A percentile compares a stretch with the other conserved stretches of the same genome.
phyloP scores from a whole-genome alignment of 2,329 filamentous ascomycete genomes.

The Alternaria sp. region DNA sequence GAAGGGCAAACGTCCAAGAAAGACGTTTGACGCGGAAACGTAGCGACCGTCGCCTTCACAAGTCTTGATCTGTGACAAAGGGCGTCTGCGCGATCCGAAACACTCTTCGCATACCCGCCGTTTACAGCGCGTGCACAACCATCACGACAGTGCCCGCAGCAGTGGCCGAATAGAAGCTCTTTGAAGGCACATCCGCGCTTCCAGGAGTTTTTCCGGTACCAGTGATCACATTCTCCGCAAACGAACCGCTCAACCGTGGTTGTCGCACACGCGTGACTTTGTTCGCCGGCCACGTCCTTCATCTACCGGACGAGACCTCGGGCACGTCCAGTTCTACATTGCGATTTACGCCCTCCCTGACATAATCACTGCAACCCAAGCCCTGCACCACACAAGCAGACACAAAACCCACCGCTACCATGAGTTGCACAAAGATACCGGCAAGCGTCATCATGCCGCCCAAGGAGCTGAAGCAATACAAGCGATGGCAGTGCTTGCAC shows the following conservation, averaged over 20 bases:
- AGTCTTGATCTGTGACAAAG: not conserved
- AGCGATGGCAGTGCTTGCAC: conserved; percentile 36
- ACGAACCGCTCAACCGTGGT: conserved; percentile 8
- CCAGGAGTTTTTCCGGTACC: not conserved
- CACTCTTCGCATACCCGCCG: not conserved
- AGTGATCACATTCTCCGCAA: conserved; percentile 5
- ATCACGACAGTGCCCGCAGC: not conserved
- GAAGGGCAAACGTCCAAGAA: not conserved
- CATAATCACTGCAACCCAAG: not conserved
- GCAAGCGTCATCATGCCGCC: conserved; percentile 36
- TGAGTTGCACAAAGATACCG: conserved; percentile 24
- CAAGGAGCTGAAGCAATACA: conserved; percentile 39
- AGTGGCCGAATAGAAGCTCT: not conserved
- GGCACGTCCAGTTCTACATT: not conserved
- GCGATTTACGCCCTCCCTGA: not conserved
- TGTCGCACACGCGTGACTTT: conserved; percentile 4
- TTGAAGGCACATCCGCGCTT: not conserved
- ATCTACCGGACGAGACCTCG: not conserved
- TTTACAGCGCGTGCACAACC: not conserved
- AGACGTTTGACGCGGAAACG: not conserved
- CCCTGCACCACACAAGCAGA: not conserved
- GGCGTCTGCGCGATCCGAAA: not conserved
- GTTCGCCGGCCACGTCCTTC: not conserved
- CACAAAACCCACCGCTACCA: not conserved
- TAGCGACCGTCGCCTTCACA: not conserved